Base-by-base conservation (phyloP, 2,329 filamentous ascomycete genomes). In the Ramichloridium luteum region DNA sequence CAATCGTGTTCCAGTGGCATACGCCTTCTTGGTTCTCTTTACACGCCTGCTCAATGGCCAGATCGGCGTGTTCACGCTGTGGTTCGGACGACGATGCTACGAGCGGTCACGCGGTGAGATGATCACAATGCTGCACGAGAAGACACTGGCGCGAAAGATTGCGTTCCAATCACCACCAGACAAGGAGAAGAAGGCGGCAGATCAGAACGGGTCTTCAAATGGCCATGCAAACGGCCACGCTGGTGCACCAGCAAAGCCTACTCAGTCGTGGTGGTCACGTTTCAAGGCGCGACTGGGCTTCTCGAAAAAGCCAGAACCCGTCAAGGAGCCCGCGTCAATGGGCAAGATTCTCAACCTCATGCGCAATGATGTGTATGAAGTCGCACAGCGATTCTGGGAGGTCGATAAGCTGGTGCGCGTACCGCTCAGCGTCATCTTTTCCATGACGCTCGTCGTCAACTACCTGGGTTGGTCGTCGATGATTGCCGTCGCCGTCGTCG, bases 311-410 rank as follows among this genome's bases (percentile, higher is more conserved):
- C 18, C 39, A 48, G 27, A 53, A 54, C 34, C 38, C 37, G 15
- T 48, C 8, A 67, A 68, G 34, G 61, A 70, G 34, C 71, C 79
- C 2, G 83, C 85, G 0, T 84, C 81, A 0, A 88, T 86, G 58
- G 85, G 85, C 5, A 93, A 93, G 50, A 90, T 93, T 31, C 69
- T 93, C 38, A 93, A 93, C 46, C 58, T 93, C 2, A 80, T 93
- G 64, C 76, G 83, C 22, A 67, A 67, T 36, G 82, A 90, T 51
- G 81, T 80, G 0, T 90, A 88, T 49, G 80, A 86, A 50, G 73
- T 88, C 23, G 72, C 82, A 3, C 82, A 88, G 48, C 56, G 62
- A 26, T 90, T 93, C 46, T 93, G 85, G 85, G 85, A 93, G 38
- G 80, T 90, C 31, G 70, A 80, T 2, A 65, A 65, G n/a, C 61